phyloP scores from a whole-genome alignment of 805 yeast genomes.

The Gaillardinia entomophila region DNA sequence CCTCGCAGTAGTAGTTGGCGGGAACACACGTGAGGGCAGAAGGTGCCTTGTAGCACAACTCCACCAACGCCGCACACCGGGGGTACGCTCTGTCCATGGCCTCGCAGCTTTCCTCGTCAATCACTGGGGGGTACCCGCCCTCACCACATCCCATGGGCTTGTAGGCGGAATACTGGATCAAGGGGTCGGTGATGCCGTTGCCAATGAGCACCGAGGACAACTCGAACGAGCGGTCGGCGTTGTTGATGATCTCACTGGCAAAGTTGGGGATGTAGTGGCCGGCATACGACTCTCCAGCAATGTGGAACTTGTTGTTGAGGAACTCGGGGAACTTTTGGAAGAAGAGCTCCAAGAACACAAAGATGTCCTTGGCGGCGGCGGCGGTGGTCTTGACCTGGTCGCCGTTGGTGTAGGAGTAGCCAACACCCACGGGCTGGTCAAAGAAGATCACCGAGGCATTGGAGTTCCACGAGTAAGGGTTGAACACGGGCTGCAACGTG shows the following conservation, averaged over 20 bases:
- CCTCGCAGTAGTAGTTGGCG: slow-evolving; percentile 29
- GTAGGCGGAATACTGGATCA: slow-evolving; percentile 33
- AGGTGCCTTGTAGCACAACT: slow-evolving; percentile 26
- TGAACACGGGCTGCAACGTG: slow-evolving; percentile 63
- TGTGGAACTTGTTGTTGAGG: slow-evolving; percentile 27
- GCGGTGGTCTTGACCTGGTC: slow-evolving; percentile 60
- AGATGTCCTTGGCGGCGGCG: slow-evolving; percentile 85
- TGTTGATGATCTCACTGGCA: slow-evolving; percentile 15
- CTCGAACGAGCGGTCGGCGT: slow-evolving; percentile 27
- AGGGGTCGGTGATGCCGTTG: slow-evolving; percentile 40
- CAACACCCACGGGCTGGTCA: slow-evolving; percentile 93
- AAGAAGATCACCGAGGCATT: slow-evolving; percentile 87
- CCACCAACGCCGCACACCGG: slow-evolving; percentile 25
- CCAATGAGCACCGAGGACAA: slow-evolving; percentile 38
- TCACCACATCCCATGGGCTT: slow-evolving; percentile 43
- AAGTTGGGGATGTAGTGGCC: slow-evolving; percentile 21
- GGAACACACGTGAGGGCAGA: slow-evolving; percentile 35
- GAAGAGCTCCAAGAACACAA: slow-evolving; percentile 75
- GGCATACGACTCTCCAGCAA: slow-evolving; percentile 21
- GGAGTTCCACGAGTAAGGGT: slow-evolving; percentile 86
- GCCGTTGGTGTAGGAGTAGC: slow-evolving; percentile 72
- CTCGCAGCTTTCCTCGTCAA: slow-evolving; percentile 25
- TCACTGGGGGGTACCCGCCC: slow-evolving; percentile 37
- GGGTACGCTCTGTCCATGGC: slow-evolving; percentile 29
- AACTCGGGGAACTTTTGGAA: slow-evolving; percentile 79